Conservation (phyloP, 2,329 filamentous ascomycete species). For the Phialophora expanda region DNA sequence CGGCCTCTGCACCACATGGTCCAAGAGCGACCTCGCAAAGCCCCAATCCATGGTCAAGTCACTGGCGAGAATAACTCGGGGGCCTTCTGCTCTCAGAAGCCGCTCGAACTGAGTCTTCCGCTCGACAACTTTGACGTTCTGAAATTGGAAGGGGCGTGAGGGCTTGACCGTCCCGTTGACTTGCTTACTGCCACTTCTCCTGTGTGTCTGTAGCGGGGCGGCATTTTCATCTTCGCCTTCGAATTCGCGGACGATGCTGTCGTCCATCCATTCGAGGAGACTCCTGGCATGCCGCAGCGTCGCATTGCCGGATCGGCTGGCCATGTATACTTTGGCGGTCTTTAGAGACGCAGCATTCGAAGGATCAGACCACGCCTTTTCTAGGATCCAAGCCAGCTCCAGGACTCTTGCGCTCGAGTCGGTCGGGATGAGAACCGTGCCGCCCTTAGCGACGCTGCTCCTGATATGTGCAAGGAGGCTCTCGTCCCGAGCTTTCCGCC, state of each 20-base stretch:
- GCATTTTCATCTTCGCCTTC: constrained; percentile 59
- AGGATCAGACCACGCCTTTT: constrained; percentile 82
- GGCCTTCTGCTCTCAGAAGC: constrained; percentile 60
- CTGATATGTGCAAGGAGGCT: constrained; percentile 79
- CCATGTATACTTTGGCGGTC: constrained; percentile 72
- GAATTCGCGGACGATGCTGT: constrained; percentile 89
- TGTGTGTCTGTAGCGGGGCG: constrained; percentile 43
- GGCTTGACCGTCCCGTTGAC: constrained; percentile 47
- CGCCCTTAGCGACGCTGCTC: constrained; percentile 78
- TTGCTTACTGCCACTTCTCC: constrained; percentile 52
- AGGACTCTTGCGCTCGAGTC: constrained; percentile 95
- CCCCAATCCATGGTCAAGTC: constrained; percentile 93
- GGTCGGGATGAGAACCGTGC: constrained; percentile 89
- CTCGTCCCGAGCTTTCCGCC: constrained; percentile 82
- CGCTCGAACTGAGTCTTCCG: constrained; percentile 78
- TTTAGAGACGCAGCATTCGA: constrained; percentile 57
- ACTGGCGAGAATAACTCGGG: constrained; percentile 84
- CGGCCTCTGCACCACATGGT: constrained; percentile 73
- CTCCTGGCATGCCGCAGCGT: constrained; percentile 90
- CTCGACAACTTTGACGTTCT: constrained; percentile 81
- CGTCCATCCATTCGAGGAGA: constrained; percentile 99
- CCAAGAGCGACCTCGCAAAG: constrained; percentile 81
- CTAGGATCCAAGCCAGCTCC: constrained; percentile 88
- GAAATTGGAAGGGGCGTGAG: constrained; percentile 85
- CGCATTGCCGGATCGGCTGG: constrained; percentile 82